Evolutionary conservation across 2,329 filamentous ascomycete species (phyloP), one percentile per base, ranked within the genome.

Genomic region (Hymenoscyphus scutula): DNA sequence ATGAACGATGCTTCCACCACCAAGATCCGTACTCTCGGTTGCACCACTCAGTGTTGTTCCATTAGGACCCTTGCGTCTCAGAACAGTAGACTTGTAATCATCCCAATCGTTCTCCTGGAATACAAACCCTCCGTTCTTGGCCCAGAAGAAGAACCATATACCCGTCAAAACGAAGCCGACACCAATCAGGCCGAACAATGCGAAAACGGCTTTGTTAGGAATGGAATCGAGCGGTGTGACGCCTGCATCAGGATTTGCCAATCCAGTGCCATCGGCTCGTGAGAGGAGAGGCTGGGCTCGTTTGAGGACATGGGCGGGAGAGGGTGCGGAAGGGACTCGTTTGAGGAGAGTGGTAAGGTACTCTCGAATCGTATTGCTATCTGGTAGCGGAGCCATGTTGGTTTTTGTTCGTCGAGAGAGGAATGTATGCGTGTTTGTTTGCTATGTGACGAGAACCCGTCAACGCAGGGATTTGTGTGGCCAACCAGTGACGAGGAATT

Each of bases 141-240:
- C 94, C 90, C 91, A 96, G 83, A 96, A 96, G 84, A 99, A 98
- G 83, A 99, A 97, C 93, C 95, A 99, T 73, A 98, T 92, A 27
- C 83, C 85, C 0, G 81, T 84, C 3, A 90, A 63, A 27, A 95
- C 89, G 73, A 98, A 89, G 34, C 79, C 85, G 0, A 87, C 87
- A 37, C 91, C 92, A 59, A 98, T 86, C 19, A 97, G 76, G 11
- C 90, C 94, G 74, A 98, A 97, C 0, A 98, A 80, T 0, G 89
- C 88, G 73, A 98, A 90, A 70, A 97, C 86, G 63, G 87, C 90
- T 23, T 82, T 84, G 72, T 89, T 88, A 77, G 71, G 69, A 48
- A 75, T 83, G 62, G 82, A 70, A 45, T 80, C 75, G 1, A 84
- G 83, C 63, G 80, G 76, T n/a, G 84, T 79, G 13, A 81, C 77